A percentile compares a stretch with the other conserved stretches of the same genome.
These are phyloP conservation scores for Vigna reflexopilosa DNA, from an alignment of 306 rosid species.

Conservation along the genomic window DNA sequence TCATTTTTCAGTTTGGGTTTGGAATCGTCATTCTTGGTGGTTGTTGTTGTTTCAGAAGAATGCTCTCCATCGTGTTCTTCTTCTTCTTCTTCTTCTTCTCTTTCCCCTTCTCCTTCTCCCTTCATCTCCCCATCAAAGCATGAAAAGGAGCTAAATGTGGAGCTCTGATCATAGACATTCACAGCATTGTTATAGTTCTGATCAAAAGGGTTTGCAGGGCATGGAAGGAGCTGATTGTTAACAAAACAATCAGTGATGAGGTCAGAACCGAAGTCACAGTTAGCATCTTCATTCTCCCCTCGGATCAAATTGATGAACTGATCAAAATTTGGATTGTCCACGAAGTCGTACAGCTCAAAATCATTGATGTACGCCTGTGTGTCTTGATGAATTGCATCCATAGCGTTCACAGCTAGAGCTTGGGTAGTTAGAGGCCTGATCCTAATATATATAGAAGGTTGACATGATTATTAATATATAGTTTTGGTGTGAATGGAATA, in stretches of 20 bases:
- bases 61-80: slow-evolving; percentile 51
- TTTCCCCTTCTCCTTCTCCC: slow-evolving; percentile 47
- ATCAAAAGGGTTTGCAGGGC: slow-evolving; percentile 38
- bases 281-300: slow-evolving; percentile 58
- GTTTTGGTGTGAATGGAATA: slow-evolving; percentile 53
- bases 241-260: slow-evolving; percentile 58
- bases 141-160: slow-evolving; percentile 56
- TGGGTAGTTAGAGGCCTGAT: slow-evolving; percentile 25
- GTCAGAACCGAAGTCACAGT: slow-evolving; percentile 53
- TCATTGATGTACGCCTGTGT: slow-evolving; percentile 45
- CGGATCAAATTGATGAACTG: slow-evolving; percentile 75
- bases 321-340: slow-evolving; percentile 64
- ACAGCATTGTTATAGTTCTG: slow-evolving; percentile 22
- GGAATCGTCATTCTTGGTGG: slow-evolving; percentile 16
- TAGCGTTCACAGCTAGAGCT: slow-evolving; percentile 31
- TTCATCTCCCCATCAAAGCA: slow-evolving; percentile 49
- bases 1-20: slow-evolving; percentile 61
- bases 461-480: slow-evolving; percentile 27
- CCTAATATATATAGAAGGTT: slow-evolving; percentile 42
- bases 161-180: slow-evolving; percentile 51
- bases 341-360: slow-evolving; percentile 67
- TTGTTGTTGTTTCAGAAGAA: slow-evolving; percentile 51
- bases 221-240: slow-evolving; percentile 46
- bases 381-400: slow-evolving; percentile 48
- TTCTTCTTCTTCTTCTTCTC: no score